Base-by-base conservation (phyloP, 164 flowering plant genomes). In the Piper longum region DNA sequence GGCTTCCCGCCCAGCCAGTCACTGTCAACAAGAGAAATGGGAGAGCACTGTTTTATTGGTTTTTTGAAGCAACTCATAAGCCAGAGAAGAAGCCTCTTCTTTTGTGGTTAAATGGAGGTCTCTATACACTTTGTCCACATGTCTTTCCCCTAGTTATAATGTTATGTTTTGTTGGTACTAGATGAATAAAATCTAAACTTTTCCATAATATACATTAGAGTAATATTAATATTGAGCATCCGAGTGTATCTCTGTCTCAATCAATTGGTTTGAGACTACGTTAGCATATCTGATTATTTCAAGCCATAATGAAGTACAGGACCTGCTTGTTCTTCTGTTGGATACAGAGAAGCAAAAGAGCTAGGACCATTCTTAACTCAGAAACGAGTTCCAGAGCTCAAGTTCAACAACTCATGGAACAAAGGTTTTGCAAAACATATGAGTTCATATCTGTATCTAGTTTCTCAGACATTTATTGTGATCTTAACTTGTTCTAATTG, bases 61-160 rank as follows among this genome's bases (percentile, higher is more conserved):
- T 85, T 57, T 81, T 82, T 41, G 88, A 85, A 69, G 86, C 88
- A 7, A 65, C 71, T 0, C 59, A 70, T 8, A 54, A 78, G 0
- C 86, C 88, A 45, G 16, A 71, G 0, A 41, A 71, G 2, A 79
- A 82, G 56, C 88, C 91, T 54, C 64, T 83, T 12, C 74, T 85
- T 42, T 72, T 85, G 0, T 83, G 91, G 88, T 86, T 85, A 60
- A 82, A 82, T 74, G 86, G 91, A 83, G 91, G 88, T 70, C 58
- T 3, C 36, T 57, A 8, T 41, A 19, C 14, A 26, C 36, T 26
- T 26, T 26, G 36, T 26, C 36, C 36, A 26, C 36, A 26, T 26
- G 36, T 26, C 36, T 26, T 26, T 26, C 36, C 36, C 36, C 2
- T 26, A 26, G 36, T 26, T 26, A 26, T 26, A 26, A 26, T 26